phyloP scores from a whole-genome alignment of 2,329 filamentous ascomycete genomes.

The Aspergillus piperis region DNA sequence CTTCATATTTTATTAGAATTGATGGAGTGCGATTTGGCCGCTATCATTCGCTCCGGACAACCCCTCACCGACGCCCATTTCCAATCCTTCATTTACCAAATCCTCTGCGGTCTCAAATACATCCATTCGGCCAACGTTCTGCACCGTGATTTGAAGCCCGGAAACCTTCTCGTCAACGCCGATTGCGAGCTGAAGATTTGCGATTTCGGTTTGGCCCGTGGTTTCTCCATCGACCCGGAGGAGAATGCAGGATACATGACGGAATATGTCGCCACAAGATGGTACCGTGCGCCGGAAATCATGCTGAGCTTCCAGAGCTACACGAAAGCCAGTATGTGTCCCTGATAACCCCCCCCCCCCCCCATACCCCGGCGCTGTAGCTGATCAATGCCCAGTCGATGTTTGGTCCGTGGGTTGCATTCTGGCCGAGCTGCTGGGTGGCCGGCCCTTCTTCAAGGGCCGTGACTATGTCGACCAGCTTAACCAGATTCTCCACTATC shows the following conservation, averaged over 20 bases:
- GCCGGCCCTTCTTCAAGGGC: slow-evolving; percentile 98
- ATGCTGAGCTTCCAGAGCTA: slow-evolving; percentile 99
- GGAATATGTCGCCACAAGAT: slow-evolving; percentile 96
- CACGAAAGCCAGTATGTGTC: slow-evolving; percentile 94
- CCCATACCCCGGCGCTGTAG: slow-evolving; percentile 4
- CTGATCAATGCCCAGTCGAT: slow-evolving; percentile 67
- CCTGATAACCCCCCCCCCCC: slow-evolving; percentile 7
- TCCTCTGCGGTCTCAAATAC: slow-evolving; percentile 97
- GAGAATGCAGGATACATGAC: slow-evolving; percentile 99
- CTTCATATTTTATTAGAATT: slow-evolving; percentile 63
- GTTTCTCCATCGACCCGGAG: slow-evolving; percentile 95
- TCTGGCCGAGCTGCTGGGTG: slow-evolving; percentile 90
- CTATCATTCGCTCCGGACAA: slow-evolving; percentile 96
- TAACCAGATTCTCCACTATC: slow-evolving; percentile 97
- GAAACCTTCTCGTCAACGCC: slow-evolving; percentile 95
- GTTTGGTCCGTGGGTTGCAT: slow-evolving; percentile 99
- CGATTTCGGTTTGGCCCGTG: slow-evolving; percentile 94
- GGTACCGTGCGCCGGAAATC: slow-evolving; percentile 98
- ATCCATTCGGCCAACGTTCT: slow-evolving; percentile 98
- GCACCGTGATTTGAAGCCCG: slow-evolving; percentile 94
- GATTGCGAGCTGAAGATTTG: slow-evolving; percentile 99
- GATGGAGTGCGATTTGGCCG: slow-evolving; percentile 98
- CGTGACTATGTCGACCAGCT: slow-evolving; percentile 99
- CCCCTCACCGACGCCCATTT: slow-evolving; percentile 98
- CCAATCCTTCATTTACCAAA: slow-evolving; percentile 99